phyloP scores from a whole-genome alignment of 2,329 filamentous ascomycete species.

The Xylariaceae sp. region DNA sequence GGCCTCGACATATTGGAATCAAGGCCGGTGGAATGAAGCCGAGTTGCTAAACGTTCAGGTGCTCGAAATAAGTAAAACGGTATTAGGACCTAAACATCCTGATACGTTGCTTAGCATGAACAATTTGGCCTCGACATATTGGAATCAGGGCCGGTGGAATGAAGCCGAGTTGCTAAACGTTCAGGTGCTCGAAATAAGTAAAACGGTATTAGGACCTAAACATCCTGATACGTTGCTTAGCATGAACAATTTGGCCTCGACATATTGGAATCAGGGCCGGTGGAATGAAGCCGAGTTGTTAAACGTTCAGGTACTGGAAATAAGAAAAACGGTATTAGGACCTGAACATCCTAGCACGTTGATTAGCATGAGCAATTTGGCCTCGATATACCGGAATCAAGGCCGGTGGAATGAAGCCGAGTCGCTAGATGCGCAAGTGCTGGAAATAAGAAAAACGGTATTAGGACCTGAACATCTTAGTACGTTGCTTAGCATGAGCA shows the following conservation, averaged over 20 bases:
- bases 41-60: neutral
- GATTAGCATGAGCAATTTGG: slow-evolving; percentile 1
- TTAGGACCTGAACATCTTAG: neutral
- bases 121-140: neutral
- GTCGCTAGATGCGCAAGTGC: neutral
- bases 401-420: slow-evolving; percentile 1
- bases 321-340: neutral
- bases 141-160: neutral
- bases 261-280: neutral
- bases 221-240: neutral
- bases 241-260: slow-evolving; percentile 5
- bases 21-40: neutral
- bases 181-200: neutral
- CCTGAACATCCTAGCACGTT: slow-evolving; percentile 5
- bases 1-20: neutral
- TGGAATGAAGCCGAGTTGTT: slow-evolving; percentile 2
- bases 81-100: slow-evolving; percentile 5
- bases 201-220: slow-evolving; percentile 1
- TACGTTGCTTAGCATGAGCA: neutral
- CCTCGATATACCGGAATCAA: neutral
- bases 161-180: neutral
- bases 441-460: neutral
- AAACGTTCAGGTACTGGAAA: neutral
- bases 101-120: slow-evolving; percentile 1
- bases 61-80: neutral